Evolutionary conservation across 805 yeast genomes (phyloP).

Genomic region (Barnettozyma pratensis): DNA sequence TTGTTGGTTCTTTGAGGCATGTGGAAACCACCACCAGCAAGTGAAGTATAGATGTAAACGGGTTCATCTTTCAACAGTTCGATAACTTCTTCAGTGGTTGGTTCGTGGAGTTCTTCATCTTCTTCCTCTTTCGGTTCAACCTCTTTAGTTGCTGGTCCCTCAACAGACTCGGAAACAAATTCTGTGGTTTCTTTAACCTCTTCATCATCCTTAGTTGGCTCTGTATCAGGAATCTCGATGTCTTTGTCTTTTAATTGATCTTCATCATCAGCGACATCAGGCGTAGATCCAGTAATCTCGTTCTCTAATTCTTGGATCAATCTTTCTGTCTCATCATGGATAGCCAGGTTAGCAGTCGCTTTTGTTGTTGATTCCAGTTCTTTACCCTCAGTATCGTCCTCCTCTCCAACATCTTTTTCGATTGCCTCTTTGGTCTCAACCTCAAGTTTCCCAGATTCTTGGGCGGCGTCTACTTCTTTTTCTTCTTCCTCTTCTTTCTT

Average conservation of each 20-base stretch:
- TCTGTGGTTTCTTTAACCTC: neutral
- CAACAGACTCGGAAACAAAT: neutral
- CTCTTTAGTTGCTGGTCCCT: conserved; percentile 2
- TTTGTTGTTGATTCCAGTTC: neutral
- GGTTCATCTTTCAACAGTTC: conserved; percentile 40
- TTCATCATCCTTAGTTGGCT: conserved; percentile 1
- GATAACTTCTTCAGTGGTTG: conserved; percentile 25
- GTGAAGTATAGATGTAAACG: conserved; percentile 74
- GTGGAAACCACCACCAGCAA: conserved; percentile 81
- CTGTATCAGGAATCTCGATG: neutral
- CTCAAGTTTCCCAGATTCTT: neutral
- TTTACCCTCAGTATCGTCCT: neutral
- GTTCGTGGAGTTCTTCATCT: conserved; percentile 21
- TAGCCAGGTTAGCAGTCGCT: neutral
- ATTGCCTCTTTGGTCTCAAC: neutral
- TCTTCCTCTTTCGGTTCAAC: conserved; percentile 1
- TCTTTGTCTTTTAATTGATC: neutral
- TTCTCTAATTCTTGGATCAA: conserved; percentile 18
- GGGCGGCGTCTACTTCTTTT: neutral
- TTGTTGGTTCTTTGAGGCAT: conserved; percentile 75
- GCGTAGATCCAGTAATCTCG: conserved; percentile 8
- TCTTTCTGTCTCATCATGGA: conserved; percentile 19
- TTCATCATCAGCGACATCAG: neutral
- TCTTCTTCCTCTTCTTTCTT: neutral
- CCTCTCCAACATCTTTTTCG: no score